Conservation (phyloP, 148 eudicot genomes). For the Rhododendron mucronatum region DNA sequence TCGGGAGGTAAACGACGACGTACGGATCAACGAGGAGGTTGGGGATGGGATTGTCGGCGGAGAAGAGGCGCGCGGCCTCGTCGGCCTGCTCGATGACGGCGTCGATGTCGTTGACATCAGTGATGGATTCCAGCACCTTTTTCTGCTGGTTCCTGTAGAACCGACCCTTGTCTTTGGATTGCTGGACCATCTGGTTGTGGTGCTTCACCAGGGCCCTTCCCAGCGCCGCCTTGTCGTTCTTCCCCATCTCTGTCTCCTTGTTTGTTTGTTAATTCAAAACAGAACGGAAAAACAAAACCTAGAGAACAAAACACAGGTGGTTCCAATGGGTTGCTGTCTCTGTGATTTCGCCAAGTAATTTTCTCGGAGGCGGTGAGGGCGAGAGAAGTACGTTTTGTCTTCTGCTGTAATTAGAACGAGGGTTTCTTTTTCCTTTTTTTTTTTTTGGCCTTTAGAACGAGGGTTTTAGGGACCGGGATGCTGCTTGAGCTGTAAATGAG, state of each 20-base stretch:
- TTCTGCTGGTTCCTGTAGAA: constrained; percentile 55
- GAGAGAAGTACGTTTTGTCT: too few species aligned
- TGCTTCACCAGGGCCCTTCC: constrained; percentile 92
- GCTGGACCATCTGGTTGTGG: constrained; percentile 74
- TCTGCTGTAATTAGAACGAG: too few species aligned
- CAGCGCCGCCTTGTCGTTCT: constrained; percentile 69
- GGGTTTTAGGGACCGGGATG: too few species aligned
- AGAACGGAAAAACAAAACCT: background rate
- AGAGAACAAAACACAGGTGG: background rate
- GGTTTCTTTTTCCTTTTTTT: too few species aligned
- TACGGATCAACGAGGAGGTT: constrained; percentile 54
- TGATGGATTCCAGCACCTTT: constrained; percentile 65
- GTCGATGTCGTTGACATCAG: constrained; percentile 88
- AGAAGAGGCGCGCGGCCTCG: constrained; percentile 61
- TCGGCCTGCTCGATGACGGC: constrained; percentile 84
- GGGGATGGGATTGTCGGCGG: constrained; percentile 47
- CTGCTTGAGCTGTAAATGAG: too few species aligned
- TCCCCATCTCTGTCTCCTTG: constrained; percentile 47
- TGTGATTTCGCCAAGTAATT: too few species aligned
- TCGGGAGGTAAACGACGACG: constrained; percentile 6
- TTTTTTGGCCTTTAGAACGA: too few species aligned
- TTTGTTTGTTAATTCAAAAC: background rate
- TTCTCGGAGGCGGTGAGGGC: too few species aligned
- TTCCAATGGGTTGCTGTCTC: background rate
- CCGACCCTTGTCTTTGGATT: constrained; percentile 64